phyloP scores from a whole-genome alignment of 768 basidiomycete genomes.

The Xanthoconium stramineum region DNA sequence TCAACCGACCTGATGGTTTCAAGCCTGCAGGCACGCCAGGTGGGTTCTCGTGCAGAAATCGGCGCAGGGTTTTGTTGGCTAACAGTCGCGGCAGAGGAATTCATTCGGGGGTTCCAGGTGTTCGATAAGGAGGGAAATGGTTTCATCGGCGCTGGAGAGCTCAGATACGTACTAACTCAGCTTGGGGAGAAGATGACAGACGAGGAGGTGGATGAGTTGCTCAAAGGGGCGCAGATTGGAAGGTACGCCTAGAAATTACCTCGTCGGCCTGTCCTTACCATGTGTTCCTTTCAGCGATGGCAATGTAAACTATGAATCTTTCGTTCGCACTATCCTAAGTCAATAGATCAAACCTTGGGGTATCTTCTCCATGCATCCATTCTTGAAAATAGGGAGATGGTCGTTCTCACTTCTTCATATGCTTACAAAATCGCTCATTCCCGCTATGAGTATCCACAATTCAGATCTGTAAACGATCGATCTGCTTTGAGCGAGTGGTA shows the following conservation, averaged over 20 bases:
- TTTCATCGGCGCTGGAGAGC: slow-evolving; percentile 61
- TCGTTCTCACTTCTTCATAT: not conserved
- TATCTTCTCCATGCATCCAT: not conserved
- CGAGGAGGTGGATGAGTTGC: slow-evolving; percentile 95
- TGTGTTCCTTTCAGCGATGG: slow-evolving; percentile 63
- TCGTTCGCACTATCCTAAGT: slow-evolving; percentile 90
- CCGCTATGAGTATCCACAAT: not conserved
- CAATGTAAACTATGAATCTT: slow-evolving; percentile 96
- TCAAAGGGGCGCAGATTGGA: slow-evolving; percentile 93
- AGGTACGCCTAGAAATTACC: slow-evolving; percentile 51
- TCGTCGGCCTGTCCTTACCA: not conserved
- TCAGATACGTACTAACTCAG: slow-evolving; percentile 87
- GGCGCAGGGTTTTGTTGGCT: not conserved
- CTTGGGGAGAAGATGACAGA: slow-evolving; percentile 98
- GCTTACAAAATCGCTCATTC: not conserved
- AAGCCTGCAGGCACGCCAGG: slow-evolving; percentile 96
- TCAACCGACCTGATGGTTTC: slow-evolving; percentile 95
- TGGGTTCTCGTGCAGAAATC: slow-evolving; percentile 32
- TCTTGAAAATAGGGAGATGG: not conserved
- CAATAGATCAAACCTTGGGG: slow-evolving; percentile 46
- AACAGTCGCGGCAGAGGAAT: slow-evolving; percentile 70
- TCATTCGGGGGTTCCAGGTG: slow-evolving; percentile 98
- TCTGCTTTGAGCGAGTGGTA: not conserved
- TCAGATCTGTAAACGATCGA: not conserved
- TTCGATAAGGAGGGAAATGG: slow-evolving; percentile 86